Percentiles rank a stretch among this genome's conserved stretches.
phyloP scores from a whole-genome alignment of 441 rosid species.

The Codiaeum variegatum region DNA sequence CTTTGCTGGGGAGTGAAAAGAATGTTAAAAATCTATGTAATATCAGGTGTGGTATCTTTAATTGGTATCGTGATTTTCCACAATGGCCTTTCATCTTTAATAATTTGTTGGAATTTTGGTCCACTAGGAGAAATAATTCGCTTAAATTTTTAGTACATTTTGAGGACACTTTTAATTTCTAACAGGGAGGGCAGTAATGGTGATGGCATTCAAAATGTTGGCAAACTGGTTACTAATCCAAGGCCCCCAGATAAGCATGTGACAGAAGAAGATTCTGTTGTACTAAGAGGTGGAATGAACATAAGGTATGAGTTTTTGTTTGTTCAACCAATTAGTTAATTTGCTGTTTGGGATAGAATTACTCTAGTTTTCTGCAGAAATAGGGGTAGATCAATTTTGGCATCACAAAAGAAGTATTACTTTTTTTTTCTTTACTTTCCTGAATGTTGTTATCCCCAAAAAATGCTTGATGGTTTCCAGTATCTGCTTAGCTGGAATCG shows the following conservation, averaged over 20 bases:
- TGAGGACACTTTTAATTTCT: conserved; percentile 18
- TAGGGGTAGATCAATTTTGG: neutral
- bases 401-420: neutral
- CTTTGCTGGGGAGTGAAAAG: conserved; percentile 26
- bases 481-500: neutral
- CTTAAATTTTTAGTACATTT: neutral
- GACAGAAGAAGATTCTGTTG: conserved; percentile 6
- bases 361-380: neutral
- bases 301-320: conserved; percentile 21
- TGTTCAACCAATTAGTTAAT: neutral
- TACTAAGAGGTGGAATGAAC: conserved; percentile 15
- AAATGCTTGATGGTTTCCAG: neutral
- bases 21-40: conserved; percentile 11
- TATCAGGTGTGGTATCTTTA: conserved; percentile 22
- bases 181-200: conserved; percentile 22
- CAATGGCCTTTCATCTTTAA: conserved; percentile 9
- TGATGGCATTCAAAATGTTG: conserved; percentile 13
- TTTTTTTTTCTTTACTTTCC: neutral
- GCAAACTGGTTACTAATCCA: conserved; percentile 20
- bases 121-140: neutral
- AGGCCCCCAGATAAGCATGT: conserved; percentile 23
- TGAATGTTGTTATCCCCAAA: neutral
- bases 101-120: too few relatives aligned
- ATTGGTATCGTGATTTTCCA: conserved; percentile 10
- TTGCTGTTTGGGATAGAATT: neutral